Evolutionary conservation across 1,139 yeast genomes (phyloP).

Genomic region (Pichia sp.): DNA sequence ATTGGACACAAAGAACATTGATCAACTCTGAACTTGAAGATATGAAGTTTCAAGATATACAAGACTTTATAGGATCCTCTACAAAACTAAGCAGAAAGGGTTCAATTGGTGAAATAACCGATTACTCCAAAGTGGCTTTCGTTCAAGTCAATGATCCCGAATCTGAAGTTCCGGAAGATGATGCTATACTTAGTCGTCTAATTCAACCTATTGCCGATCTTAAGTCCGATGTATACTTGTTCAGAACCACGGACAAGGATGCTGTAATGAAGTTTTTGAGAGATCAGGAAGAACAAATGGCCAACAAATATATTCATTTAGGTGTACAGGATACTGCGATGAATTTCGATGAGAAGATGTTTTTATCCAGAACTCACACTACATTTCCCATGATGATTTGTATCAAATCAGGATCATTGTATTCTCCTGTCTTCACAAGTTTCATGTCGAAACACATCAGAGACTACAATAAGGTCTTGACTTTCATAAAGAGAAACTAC

Average conservation of each 20-base stretch:
- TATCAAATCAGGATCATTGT: conserved; percentile 52
- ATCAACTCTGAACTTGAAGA: conserved; percentile 36
- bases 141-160: conserved; percentile 53
- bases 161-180: conserved; percentile 55
- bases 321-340: conserved; percentile 10
- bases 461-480: conserved; percentile 41
- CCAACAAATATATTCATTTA: conserved; percentile 35
- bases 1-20: conserved; percentile 37
- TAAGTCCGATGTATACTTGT: conserved; percentile 52
- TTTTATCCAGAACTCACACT: conserved; percentile 49
- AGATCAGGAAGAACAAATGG: conserved; percentile 42
- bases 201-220: conserved; percentile 54
- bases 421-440: conserved; percentile 52
- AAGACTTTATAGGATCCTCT: conserved; percentile 38
- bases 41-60: conserved; percentile 38
- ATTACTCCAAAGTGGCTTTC: conserved; percentile 45
- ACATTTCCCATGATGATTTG: conserved; percentile 58
- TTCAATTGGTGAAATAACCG: conserved; percentile 24
- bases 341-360: conserved; percentile 41
- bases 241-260: conserved; percentile 43
- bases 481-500: conserved; percentile 46
- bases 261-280: conserved; percentile 40
- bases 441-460: conserved; percentile 63
- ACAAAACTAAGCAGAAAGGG: conserved; percentile 33
- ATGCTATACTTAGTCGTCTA: conserved; percentile 53